These are phyloP conservation scores for Phialophora chinensis DNA, from an alignment of 2,329 filamentous ascomycete genomes.

Conservation along the genomic window DNA sequence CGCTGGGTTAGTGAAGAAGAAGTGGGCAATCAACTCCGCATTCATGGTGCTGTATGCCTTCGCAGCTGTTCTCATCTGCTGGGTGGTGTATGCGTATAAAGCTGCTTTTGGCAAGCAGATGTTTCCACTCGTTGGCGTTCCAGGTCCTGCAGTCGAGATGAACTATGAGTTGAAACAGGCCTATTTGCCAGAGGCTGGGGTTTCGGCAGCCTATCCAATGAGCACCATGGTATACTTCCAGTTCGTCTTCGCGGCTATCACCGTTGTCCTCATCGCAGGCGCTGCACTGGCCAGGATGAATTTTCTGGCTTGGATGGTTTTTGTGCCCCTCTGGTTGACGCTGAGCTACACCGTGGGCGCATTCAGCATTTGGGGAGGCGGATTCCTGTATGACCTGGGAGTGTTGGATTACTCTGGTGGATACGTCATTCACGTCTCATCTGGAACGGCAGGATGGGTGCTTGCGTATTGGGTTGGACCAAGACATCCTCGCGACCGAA, in stretches of 20 bases:
- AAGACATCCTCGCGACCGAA: slow-evolving; percentile 52
- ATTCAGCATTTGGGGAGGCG: slow-evolving; percentile 56
- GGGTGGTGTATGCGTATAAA: slow-evolving; percentile 59
- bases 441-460: slow-evolving; percentile 58
- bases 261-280: slow-evolving; percentile 56
- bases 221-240: slow-evolving; percentile 62
- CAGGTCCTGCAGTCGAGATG: slow-evolving; percentile 55
- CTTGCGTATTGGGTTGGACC: slow-evolving; percentile 57
- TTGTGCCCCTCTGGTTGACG: slow-evolving; percentile 59
- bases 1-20: slow-evolving; percentile 53
- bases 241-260: slow-evolving; percentile 61
- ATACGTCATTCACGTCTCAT: slow-evolving; percentile 61
- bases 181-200: slow-evolving; percentile 50
- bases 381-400: slow-evolving; percentile 54
- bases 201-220: slow-evolving; percentile 52
- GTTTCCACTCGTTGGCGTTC: slow-evolving; percentile 56
- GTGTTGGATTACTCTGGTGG: slow-evolving; percentile 60
- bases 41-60: slow-evolving; percentile 62
- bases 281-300: slow-evolving; percentile 58
- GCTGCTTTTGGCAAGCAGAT: slow-evolving; percentile 57
- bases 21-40: slow-evolving; percentile 58
- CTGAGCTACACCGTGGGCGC: slow-evolving; percentile 51
- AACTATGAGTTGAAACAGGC: slow-evolving; percentile 53
- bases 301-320: slow-evolving; percentile 60
- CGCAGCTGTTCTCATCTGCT: slow-evolving; percentile 55